Base-by-base conservation (phyloP, 768 basidiomycete genomes). In the Leccinum disarticulatum region DNA sequence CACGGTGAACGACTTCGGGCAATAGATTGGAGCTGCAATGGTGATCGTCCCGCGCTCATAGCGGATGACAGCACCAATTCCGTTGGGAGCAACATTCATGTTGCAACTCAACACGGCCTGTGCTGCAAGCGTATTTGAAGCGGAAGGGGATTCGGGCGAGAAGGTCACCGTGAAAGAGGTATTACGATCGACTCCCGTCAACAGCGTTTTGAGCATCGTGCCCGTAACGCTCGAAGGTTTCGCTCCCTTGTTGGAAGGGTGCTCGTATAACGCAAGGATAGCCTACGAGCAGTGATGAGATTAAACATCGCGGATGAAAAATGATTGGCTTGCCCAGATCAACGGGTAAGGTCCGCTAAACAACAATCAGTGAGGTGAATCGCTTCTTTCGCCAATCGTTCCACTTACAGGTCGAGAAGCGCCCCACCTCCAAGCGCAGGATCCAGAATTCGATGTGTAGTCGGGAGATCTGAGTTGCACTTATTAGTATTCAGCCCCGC, bases 391-490 rank as follows among this genome's bases (percentile, higher is more conserved):
- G 15, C n/a, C 25, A 17, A 52, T 51, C 27, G 15, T 49, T 35
- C 17, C 8, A 74, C 87, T 73, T 64, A 92, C 89, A 95, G 80
- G 70, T 95, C 93, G 22, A 96, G 81, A 30, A 96, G 69, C 13
- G 86, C 91, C 0, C 93, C 93, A 10, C 93, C 93, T 27, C 90
- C 93, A 4, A 96, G 80, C 19, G 73, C 71, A 3, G 93, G 92
- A 66, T 94, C 84, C 59, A 95, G 72, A 61, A 95, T 90, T 55
- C 93, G 78, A 74, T 91, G 86, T 0, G 85, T 88, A 58, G 74
- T 77, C 0, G 89, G 85, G 47, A 87, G 74, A 64, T 87, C 90
- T 91, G 57, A 41, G 41, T 30, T 38, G 25, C 22, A 35, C 9
- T 1, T 14, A 27, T 61, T 38, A 31, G 31, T 31, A 55, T 54